phyloP scores from a whole-genome alignment of 306 rosid species.

The Fragaria nilgerrensis region DNA sequence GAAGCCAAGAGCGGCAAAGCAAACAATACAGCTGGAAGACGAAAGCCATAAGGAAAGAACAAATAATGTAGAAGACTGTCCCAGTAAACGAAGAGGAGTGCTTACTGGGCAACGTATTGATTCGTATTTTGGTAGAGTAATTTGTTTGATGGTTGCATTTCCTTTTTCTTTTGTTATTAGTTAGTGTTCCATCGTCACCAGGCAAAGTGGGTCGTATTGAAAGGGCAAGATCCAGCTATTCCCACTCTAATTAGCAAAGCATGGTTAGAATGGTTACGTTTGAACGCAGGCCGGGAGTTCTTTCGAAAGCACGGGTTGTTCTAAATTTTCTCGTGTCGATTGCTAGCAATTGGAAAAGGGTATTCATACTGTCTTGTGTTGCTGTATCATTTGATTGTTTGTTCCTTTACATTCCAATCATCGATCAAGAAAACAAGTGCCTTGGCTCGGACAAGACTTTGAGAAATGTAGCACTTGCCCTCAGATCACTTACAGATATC shows the following conservation, averaged over 20 bases:
- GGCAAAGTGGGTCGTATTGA: no score
- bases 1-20: no score
- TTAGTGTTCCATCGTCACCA: neutral
- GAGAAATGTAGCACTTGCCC: slow-evolving; percentile 14
- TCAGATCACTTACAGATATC: slow-evolving; percentile 28
- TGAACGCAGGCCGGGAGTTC: neutral
- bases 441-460: slow-evolving; percentile 27
- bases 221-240: no score
- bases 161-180: neutral
- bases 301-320: no score
- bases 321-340: no score
- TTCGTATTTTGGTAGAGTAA: no score
- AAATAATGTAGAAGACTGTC: no score
- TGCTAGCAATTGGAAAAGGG: neutral
- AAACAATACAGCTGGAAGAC: no score
- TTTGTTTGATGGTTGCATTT: neutral
- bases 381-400: slow-evolving; percentile 32
- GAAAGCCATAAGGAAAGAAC: neutral
- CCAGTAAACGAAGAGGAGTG: neutral
- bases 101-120: neutral
- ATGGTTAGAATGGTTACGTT: no score
- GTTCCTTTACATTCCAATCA: slow-evolving; percentile 38
- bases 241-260: neutral
- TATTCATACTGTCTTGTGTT: slow-evolving; percentile 19
- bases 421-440: slow-evolving; percentile 23